Base-by-base conservation (phyloP, 345 rosid species). In the Odontarrhena argentea region DNA sequence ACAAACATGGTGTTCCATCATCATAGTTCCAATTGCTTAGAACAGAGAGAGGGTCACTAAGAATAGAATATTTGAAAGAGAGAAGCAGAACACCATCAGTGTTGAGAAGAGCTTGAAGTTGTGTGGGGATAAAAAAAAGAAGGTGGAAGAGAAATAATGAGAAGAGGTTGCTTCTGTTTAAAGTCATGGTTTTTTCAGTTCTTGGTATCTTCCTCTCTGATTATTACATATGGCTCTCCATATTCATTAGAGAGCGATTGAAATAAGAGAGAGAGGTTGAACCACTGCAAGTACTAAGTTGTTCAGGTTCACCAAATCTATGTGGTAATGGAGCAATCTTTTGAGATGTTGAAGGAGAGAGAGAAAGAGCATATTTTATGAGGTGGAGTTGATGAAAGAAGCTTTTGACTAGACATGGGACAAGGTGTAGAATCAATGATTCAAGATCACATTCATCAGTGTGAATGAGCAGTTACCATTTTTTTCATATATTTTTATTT, bases 251-350 rank as follows among this genome's bases (percentile, higher is more conserved):
- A 34, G 62, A 68, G 6, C 22, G 22, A 18, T 18, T 18, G 22
- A 18, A 18, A 18, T 38, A 35, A 65, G 72, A 75, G 63, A 78
- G 73, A 79, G 79, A 84, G 65, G 86, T 84, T 81, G 86, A 85
- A 75, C 93, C 60, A 84, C 86, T 83, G 66, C 75, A 75, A 77
- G 81, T 67, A 73, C 67, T 24, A 69, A 36, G 83, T 74, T 83
- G 90, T 84, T 84, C 76, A 52, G 89, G 84, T 86, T 86, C 53
- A 88, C 84, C 93, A 70, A 85, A 91, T 63, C 77, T 63, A 55
- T 1, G 47, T 51, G 65, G 51, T 61, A 78, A 48, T 73, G 73
- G 56, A 76, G 75, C 54, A 53, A 61, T 55, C 55, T 57, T 18
- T 10, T 60, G 78, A 75, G 77, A 48, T 65, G 60, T 11, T 30